Conservation (phyloP, 495 filamentous ascomycete genomes). For the Physcia stellaris region DNA sequence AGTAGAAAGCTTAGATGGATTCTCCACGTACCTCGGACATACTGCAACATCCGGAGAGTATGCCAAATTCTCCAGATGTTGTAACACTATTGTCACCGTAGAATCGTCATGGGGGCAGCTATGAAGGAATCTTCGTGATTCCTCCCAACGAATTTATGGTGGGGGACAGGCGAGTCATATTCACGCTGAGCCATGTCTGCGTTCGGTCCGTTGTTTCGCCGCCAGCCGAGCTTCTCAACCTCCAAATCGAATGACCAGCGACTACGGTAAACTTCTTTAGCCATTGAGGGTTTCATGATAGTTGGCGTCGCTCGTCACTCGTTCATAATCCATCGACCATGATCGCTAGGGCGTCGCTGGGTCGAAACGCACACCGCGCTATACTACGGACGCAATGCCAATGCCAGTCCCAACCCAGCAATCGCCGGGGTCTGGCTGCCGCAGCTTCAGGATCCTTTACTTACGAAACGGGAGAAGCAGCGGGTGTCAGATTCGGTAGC, state of each 20-base stretch:
- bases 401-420: slow-evolving; percentile 42
- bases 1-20: too few relatives aligned
- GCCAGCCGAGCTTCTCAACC: neutral
- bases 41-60: slow-evolving; percentile 44
- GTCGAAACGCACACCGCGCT: slow-evolving; percentile 64
- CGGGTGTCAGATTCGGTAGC: slow-evolving; percentile 81
- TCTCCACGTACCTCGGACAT: slow-evolving; percentile 48
- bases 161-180: neutral
- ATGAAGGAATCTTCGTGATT: too few relatives aligned
- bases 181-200: neutral
- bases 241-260: too few relatives aligned
- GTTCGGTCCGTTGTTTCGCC: neutral
- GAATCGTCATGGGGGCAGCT: too few relatives aligned
- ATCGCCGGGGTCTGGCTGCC: slow-evolving; percentile 66
- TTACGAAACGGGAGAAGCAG: slow-evolving; percentile 74
- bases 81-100: slow-evolving; percentile 50
- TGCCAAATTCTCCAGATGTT: slow-evolving; percentile 63
- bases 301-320: slow-evolving; percentile 34
- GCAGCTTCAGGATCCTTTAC: slow-evolving; percentile 67
- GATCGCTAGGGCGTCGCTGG: slow-evolving; percentile 70
- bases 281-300: slow-evolving; percentile 16
- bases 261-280: too few relatives aligned
- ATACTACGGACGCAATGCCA: slow-evolving; percentile 39
- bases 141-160: neutral
- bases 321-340: too few relatives aligned